phyloP scores from a whole-genome alignment of 495 filamentous ascomycete species.

The Daldinia decipiens region DNA sequence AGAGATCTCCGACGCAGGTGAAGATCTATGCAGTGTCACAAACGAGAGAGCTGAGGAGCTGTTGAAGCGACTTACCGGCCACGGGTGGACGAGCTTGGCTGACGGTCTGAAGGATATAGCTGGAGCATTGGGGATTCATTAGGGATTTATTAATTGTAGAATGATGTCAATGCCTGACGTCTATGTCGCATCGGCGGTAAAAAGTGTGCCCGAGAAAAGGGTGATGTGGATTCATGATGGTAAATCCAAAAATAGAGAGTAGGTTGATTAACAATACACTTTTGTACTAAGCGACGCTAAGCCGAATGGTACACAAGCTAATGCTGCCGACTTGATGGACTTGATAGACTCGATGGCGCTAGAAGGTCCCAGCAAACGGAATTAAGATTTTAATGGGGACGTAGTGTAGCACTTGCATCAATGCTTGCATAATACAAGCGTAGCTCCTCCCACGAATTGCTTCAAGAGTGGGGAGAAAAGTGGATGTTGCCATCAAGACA shows the following conservation, averaged over 20 bases:
- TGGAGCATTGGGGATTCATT: background rate
- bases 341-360: background rate
- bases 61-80: slow-evolving; percentile 33
- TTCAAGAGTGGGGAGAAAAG: slow-evolving; percentile 2
- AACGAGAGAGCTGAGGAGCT: slow-evolving; percentile 39
- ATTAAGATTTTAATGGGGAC: background rate
- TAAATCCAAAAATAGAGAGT: no score
- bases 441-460: background rate
- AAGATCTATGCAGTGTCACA: slow-evolving; percentile 33
- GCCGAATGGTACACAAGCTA: background rate
- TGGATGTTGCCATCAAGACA: slow-evolving; percentile 5
- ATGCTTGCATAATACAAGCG: background rate
- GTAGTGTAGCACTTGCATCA: no score
- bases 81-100: slow-evolving; percentile 38
- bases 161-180: background rate
- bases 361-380: background rate
- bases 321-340: background rate
- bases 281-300: background rate
- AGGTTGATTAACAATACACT: background rate
- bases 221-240: no score
- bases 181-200: background rate
- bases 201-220: background rate
- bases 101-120: slow-evolving; percentile 17
- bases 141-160: background rate
- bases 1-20: slow-evolving; percentile 13